Evolutionary conservation across 2,329 filamentous ascomycete genomes (phyloP), one percentile per base, ranked within the genome.

Genomic region (Penicillium corylophilum): DNA sequence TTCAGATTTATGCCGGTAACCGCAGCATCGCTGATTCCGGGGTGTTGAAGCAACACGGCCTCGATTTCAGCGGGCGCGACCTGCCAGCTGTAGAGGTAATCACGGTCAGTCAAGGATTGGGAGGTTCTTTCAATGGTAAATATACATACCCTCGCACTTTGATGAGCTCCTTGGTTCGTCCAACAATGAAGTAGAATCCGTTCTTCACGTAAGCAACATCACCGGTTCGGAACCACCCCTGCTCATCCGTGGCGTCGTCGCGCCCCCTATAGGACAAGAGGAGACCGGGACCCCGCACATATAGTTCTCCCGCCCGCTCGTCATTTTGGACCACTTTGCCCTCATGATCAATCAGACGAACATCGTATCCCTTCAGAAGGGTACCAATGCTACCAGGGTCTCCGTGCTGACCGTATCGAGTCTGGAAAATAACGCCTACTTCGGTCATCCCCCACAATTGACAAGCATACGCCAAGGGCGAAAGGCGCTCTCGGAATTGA

Each of bases 381-480:
- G 71, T 64, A 5, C 80, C 80, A 7, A 82, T 75, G 38, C 78
- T 79, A 20, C 72, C 77, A 4, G 73, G 72, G 15, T 66, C 60
- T 41, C 78, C 76, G 13, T 67, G 63, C 46, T 76, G 67, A 2
- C 66, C 64, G 46, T 70, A 73, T 16, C 64, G 66, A 47, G 68
- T 71, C 48, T 75, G 72, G 61, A 77, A 74, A 2, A 57, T 71
- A 59, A 67, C 72, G 49, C 80, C 80, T 59, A 64, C 72, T 64
- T 83, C 81, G 0, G 80, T 82, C 75, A 82, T 81, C 1, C 81
- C 80, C 74, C 77, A 83, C 33, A 80, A 71, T 52, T 79, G 77
- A 9, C 69, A 70, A 13, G 80, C 70, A 16, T 69, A 67, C 0
- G 77, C 75, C 28, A 72, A 64, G 1, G 57, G 55, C 23, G 72